Evolutionary conservation across 768 basidiomycete genomes (phyloP), one percentile per base, ranked within the genome.

Genomic region (Rhodotorula graminis): DNA sequence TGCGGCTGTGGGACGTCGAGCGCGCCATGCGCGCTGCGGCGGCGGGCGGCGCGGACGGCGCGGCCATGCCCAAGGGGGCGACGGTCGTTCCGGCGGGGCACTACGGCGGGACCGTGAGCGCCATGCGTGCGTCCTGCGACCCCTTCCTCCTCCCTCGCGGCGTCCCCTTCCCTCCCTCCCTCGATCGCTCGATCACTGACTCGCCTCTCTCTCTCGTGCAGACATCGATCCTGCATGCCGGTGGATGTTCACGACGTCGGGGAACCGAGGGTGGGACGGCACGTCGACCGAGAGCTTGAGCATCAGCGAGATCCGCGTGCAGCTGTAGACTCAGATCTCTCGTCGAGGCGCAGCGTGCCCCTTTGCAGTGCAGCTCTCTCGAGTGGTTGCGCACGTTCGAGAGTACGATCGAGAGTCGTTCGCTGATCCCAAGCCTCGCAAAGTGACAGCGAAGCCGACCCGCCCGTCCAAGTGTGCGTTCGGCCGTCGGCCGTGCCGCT

Each of bases 221-320:
- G 94, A 93, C 72, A 85, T 96, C 58, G 94, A 96, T 83, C 87
- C 90, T 56, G 88, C 87, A 14, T 88, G 88, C 18, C 85, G 88
- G 66, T 96, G 93, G 81, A 84, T 97, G 78, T 87, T 95, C 72
- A 93, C 90, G 78, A 90, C 92, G 25, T 93, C 92, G 76, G 93
- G 94, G 62, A 93, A 93, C 80, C 87, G 94, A 70, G 94, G 93
- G 69, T 94, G 92, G 91, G 88, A 90, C 77, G 93, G 93, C 44
- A 92, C 93, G 74, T 90, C 90, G 47, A 94, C 93, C 16, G 85
- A 86, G 75, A 93, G 92, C 23, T 89, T 96, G 25, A 42, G 3
- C 37, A 40, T 59, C 58, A 31, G 40, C 58, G 58, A 42, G 10
- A 19, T 57, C 33, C 37, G 16, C 7, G 23, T 37, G 33, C 31